These are phyloP conservation scores for Didymella exigua DNA, from an alignment of 2,329 filamentous ascomycete genomes.

Conservation along the genomic window DNA sequence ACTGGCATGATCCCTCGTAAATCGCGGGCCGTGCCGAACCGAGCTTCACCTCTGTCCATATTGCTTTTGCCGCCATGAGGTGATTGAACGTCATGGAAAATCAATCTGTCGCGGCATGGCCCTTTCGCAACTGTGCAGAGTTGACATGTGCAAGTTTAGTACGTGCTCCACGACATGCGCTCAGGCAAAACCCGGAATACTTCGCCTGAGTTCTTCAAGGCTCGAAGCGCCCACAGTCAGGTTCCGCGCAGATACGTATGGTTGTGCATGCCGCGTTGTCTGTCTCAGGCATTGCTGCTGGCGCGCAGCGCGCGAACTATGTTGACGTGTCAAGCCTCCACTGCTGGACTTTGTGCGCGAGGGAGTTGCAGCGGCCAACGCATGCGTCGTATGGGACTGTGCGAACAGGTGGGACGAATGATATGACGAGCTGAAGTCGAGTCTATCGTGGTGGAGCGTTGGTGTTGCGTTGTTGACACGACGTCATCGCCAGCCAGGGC, in stretches of 20 bases:
- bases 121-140: no score
- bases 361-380: conserved; percentile 23
- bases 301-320: conserved; percentile 34
- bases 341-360: neutral
- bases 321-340: conserved; percentile 40
- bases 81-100: neutral
- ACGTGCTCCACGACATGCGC: no score
- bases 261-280: neutral
- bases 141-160: no score
- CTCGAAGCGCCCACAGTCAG: neutral
- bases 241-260: neutral
- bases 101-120: no score
- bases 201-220: neutral
- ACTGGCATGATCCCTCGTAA: conserved; percentile 4
- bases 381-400: conserved; percentile 23
- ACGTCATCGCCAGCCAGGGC: neutral
- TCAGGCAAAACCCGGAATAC: no score
- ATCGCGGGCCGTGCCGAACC: conserved; percentile 12
- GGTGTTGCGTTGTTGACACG: conserved; percentile 6
- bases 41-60: neutral
- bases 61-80: conserved; percentile 3
- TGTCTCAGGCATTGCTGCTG: conserved; percentile 12
- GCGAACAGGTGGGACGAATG: conserved; percentile 34
- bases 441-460: conserved; percentile 3
- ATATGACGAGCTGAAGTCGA: neutral